Evolutionary conservation across 768 basidiomycete genomes (phyloP).

Genomic region (Lactarius deliciosus): DNA sequence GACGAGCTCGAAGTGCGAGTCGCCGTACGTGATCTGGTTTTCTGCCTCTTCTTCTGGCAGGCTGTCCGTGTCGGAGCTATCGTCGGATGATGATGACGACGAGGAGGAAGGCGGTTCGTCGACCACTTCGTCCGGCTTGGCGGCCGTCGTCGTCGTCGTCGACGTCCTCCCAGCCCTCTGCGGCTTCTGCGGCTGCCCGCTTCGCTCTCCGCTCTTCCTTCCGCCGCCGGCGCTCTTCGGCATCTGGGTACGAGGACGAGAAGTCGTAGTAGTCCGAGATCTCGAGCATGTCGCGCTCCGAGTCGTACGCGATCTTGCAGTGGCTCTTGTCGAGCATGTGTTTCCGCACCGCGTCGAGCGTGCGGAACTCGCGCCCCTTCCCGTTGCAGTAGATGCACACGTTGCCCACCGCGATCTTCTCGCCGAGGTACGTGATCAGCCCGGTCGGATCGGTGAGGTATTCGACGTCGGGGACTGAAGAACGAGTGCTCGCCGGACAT

Average conservation of each 20-base stretch:
- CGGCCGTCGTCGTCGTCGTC: slow-evolving; percentile 34
- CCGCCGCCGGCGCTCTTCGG: slow-evolving; percentile 34
- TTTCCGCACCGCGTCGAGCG: slow-evolving; percentile 83
- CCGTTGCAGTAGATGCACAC: slow-evolving; percentile 91
- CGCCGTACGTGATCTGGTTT: slow-evolving; percentile 67
- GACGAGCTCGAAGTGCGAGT: slow-evolving; percentile 82
- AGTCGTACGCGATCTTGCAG: slow-evolving; percentile 93
- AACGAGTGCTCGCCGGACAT: slow-evolving; percentile 90
- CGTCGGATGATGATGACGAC: slow-evolving; percentile 35
- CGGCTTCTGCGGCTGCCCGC: slow-evolving; percentile 29
- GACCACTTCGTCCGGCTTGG: slow-evolving; percentile 38
- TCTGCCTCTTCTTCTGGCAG: slow-evolving; percentile 40
- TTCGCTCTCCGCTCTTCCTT: slow-evolving; percentile 26
- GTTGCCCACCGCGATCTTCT: slow-evolving; percentile 92
- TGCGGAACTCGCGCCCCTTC: slow-evolving; percentile 76
- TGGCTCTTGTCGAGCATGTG: slow-evolving; percentile 97
- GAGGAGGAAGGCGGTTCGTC: slow-evolving; percentile 32
- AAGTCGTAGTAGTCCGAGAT: slow-evolving; percentile 95
- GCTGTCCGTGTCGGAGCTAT: slow-evolving; percentile 41
- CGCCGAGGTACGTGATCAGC: slow-evolving; percentile 80
- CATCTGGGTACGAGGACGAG: slow-evolving; percentile 68
- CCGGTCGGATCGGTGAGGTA: slow-evolving; percentile 84
- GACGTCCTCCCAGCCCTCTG: slow-evolving; percentile 37
- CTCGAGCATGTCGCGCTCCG: slow-evolving; percentile 76
- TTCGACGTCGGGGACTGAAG: slow-evolving; percentile 92